phyloP scores from a whole-genome alignment of 2,329 filamentous ascomycete genomes.

The Alternaria sp. region DNA sequence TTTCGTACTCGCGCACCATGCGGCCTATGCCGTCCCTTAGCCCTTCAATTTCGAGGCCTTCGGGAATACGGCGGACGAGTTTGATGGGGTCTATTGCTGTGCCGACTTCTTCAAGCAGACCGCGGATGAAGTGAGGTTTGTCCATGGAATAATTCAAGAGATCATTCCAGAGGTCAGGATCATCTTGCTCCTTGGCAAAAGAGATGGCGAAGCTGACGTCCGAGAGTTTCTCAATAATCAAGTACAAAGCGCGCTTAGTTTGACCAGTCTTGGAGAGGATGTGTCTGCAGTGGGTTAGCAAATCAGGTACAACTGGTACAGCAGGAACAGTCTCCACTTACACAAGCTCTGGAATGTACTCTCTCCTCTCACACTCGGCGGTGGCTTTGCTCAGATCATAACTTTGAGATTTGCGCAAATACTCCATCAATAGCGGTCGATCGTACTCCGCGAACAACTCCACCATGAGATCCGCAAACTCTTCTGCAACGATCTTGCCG shows the following conservation, averaged over 20 bases:
- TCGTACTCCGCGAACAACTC: conserved; percentile 87
- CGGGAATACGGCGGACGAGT: conserved; percentile 87
- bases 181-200: conserved; percentile 92
- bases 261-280: conserved; percentile 94
- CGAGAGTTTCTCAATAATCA: conserved; percentile 92
- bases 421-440: conserved; percentile 81
- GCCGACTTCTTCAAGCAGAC: conserved; percentile 89
- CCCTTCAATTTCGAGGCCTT: conserved; percentile 91
- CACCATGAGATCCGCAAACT: conserved; percentile 86
- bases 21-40: conserved; percentile 86
- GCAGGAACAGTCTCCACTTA: conserved; percentile 32
- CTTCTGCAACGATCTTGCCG: conserved; percentile 76
- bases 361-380: conserved; percentile 78
- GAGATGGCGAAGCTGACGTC: conserved; percentile 92
- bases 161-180: conserved; percentile 93
- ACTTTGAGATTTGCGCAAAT: conserved; percentile 81
- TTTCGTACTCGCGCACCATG: conserved; percentile 94
- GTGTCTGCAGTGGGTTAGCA: conserved; percentile 59
- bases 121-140: conserved; percentile 92
- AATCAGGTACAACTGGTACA: background rate
- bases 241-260: conserved; percentile 86
- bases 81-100: conserved; percentile 93
- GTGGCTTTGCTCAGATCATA: conserved; percentile 87
- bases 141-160: conserved; percentile 96
- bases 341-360: conserved; percentile 92